These are phyloP conservation scores for Daldinia vernicosa DNA, from an alignment of 495 filamentous ascomycete genomes.

Conservation along the genomic window DNA sequence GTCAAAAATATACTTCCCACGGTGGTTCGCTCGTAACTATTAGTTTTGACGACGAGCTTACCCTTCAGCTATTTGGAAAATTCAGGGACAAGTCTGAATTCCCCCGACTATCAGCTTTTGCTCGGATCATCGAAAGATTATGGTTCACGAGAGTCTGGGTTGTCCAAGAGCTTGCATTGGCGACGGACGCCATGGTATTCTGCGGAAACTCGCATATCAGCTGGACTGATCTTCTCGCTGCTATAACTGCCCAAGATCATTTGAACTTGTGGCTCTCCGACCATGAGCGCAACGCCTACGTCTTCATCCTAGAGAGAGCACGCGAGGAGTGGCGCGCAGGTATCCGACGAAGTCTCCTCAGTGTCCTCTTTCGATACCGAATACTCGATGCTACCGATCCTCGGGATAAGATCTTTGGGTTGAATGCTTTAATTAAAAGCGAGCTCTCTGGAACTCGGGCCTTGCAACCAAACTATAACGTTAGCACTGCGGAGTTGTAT, in stretches of 20 bases:
- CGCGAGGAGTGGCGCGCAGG: slow-evolving; percentile 26
- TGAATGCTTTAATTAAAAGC: slow-evolving; percentile 28
- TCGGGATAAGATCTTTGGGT: slow-evolving; percentile 34
- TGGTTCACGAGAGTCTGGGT: slow-evolving; percentile 44
- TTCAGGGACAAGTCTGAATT: slow-evolving; percentile 31
- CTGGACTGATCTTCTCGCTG: slow-evolving; percentile 33
- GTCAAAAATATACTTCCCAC: slow-evolving; percentile 11
- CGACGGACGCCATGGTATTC: slow-evolving; percentile 25
- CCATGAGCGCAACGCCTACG: slow-evolving; percentile 35
- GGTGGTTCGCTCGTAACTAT: slow-evolving; percentile 21
- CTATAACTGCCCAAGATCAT: slow-evolving; percentile 34
- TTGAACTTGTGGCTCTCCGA: slow-evolving; percentile 33
- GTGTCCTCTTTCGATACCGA: slow-evolving; percentile 33
- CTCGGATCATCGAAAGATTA: slow-evolving; percentile 24
- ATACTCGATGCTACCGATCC: slow-evolving; percentile 37
- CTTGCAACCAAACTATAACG: slow-evolving; percentile 27
- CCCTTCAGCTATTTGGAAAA: slow-evolving; percentile 21
- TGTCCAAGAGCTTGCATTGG: slow-evolving; percentile 37
- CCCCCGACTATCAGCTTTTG: slow-evolving; percentile 27
- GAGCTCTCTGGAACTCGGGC: slow-evolving; percentile 13
- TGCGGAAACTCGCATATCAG: slow-evolving; percentile 30
- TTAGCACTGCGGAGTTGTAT: slow-evolving; percentile 28
- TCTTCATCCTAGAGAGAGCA: slow-evolving; percentile 35
- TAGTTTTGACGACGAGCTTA: slow-evolving; percentile 18
- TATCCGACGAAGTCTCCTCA: slow-evolving; percentile 24